phyloP scores from a whole-genome alignment of 768 basidiomycete genomes.

The Mycena latifolia region DNA sequence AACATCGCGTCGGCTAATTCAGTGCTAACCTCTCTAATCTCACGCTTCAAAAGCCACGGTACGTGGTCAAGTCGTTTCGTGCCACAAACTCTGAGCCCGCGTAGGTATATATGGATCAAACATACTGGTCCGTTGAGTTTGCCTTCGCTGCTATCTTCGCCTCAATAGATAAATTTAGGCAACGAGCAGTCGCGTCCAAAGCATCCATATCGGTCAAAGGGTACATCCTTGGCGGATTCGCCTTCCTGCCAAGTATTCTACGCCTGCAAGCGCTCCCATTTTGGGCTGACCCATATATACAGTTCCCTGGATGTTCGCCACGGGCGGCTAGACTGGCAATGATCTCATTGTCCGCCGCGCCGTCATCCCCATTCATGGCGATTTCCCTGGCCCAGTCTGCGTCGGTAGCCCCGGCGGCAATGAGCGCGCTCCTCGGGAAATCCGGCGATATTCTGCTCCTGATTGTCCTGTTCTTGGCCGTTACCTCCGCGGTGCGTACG shows the following conservation, averaged over 20 bases:
- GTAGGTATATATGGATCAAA: too few species aligned
- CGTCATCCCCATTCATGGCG: slow-evolving; percentile 23
- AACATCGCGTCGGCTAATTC: too few species aligned
- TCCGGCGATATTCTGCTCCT: slow-evolving; percentile 49
- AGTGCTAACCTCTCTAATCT: too few species aligned
- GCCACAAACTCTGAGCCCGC: too few species aligned
- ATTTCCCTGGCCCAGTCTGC: slow-evolving; percentile 34
- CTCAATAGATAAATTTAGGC: slow-evolving; percentile 30
- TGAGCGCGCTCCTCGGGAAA: slow-evolving; percentile 48
- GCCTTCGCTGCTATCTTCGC: neutral
- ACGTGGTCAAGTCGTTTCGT: too few species aligned
- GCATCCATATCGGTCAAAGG: slow-evolving; percentile 45
- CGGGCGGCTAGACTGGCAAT: slow-evolving; percentile 54
- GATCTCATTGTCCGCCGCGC: slow-evolving; percentile 39
- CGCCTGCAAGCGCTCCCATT: neutral
- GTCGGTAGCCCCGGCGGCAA: slow-evolving; percentile 47
- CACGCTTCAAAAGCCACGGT: too few species aligned
- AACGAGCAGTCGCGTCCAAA: slow-evolving; percentile 48
- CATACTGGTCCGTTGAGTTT: slow-evolving; percentile 35
- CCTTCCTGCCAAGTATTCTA: slow-evolving; percentile 46
- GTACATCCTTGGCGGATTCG: slow-evolving; percentile 50
- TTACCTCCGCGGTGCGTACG: slow-evolving; percentile 45
- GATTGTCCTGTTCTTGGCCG: slow-evolving; percentile 51
- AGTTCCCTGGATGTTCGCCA: slow-evolving; percentile 59
- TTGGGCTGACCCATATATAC: neutral